Base-by-base conservation (phyloP, 768 basidiomycete genomes). In the Termitomyces sp. region DNA sequence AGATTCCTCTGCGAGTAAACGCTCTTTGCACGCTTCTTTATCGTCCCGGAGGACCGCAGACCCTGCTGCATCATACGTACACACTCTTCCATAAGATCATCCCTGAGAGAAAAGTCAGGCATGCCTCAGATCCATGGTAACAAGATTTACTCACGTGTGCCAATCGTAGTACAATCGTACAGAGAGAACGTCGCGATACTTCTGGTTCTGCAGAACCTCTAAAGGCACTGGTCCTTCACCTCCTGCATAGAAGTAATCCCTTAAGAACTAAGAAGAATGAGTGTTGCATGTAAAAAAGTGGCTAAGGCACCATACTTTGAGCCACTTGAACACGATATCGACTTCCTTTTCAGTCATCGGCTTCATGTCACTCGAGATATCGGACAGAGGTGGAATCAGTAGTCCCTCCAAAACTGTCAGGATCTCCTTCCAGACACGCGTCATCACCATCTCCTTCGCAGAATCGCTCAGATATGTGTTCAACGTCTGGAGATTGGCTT, bases 251-350 rank as follows among this genome's bases (percentile, higher is more conserved):
- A 98, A 98, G 76, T 94, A 99, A 69, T 97, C 93, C 56, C 89
- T 79, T 69, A 99, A 67, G 79, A 98, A 98, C 93, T 96, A 61
- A 32, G 16, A 54, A 47, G 37, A 50, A 32, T 57, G 20, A 67
- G 27, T 7, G 32, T 18, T 57, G 30, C 45, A 3, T 39, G 27
- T 43, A 9, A 14, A n/a, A 5, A 32, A 33, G 49, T 24, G 13
- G 39, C 7, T 34, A 39, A 5, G 7, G 16, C 37, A 37, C 10
- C 60, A 18, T 56, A 91, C 95, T 86, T 95, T 95, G 54, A 98
- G 71, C 93, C 97, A 98, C 70, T 95, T 96, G 77, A 98, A 93
- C n/a, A 95, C 96, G 58, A 98, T 89, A 69, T 98, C 97, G 37
- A 98, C 91, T 74, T 98, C 97, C 73, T 96, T 95, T 67, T 98